A percentile compares a stretch with the other conserved stretches of the same genome.
phyloP scores from a whole-genome alignment of 805 yeast genomes.

The Lipomyces lipofer region DNA sequence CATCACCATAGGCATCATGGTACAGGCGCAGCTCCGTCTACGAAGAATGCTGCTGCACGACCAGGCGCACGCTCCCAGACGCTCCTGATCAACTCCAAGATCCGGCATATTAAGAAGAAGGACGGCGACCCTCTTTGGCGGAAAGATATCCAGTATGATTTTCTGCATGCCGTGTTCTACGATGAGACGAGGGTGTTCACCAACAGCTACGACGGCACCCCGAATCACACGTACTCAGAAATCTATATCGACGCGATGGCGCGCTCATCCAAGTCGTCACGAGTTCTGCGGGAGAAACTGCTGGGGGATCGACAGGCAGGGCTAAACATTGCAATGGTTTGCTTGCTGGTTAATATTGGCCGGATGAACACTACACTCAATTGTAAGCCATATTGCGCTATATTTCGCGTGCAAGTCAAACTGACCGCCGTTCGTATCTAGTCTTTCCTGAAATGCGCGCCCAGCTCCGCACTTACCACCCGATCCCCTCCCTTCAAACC shows the following conservation, averaged over 20 bases:
- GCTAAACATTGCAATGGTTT: conserved; percentile 73
- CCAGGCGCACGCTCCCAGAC: conserved; percentile 28
- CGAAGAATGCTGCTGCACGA: background rate
- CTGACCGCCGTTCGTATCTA: background rate
- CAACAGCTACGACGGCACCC: conserved; percentile 40
- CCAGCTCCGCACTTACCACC: conserved; percentile 86
- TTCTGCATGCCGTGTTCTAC: conserved; percentile 62
- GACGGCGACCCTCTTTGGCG: conserved; percentile 95
- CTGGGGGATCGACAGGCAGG: conserved; percentile 62
- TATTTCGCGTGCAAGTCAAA: conserved; percentile 35
- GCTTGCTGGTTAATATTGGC: conserved; percentile 86
- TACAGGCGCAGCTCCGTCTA: background rate
- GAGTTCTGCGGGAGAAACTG: conserved; percentile 75
- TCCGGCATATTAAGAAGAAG: conserved; percentile 64
- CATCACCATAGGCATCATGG: background rate
- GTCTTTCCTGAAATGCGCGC: conserved; percentile 93
- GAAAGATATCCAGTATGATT: conserved; percentile 80
- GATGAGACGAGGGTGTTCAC: conserved; percentile 68
- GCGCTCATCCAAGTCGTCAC: conserved; percentile 78
- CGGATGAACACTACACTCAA: conserved; percentile 93
- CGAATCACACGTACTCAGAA: conserved; percentile 74
- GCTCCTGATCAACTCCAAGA: conserved; percentile 35
- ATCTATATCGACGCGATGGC: conserved; percentile 79
- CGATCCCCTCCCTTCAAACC: conserved; percentile 85
- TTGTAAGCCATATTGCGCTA: conserved; percentile 31